Conservation (phyloP, 140 eudicot species). For the Oenanthe javanica region DNA sequence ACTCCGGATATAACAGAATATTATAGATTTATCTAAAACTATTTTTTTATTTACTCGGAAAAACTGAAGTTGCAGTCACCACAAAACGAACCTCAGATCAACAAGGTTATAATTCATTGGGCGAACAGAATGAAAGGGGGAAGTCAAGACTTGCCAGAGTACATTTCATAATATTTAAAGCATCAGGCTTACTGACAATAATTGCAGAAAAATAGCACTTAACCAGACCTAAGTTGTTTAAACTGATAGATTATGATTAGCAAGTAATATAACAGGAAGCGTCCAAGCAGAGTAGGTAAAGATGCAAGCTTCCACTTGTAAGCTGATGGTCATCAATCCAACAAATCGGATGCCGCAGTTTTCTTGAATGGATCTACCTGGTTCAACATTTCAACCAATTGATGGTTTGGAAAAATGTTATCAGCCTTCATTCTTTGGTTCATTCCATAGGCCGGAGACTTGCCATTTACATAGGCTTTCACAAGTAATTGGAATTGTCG, state of each 20-base stretch:
- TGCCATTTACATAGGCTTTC: constrained; percentile 55
- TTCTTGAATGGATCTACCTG: constrained; percentile 42
- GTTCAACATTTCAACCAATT: constrained; percentile 37
- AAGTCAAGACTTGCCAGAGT: no score
- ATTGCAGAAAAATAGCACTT: neutral
- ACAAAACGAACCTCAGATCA: neutral
- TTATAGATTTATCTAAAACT: neutral
- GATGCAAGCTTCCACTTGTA: neutral
- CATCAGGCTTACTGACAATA: neutral
- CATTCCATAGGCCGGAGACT: constrained; percentile 67
- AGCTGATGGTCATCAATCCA: constrained; percentile 35
- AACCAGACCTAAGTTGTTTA: neutral
- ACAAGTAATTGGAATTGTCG: constrained; percentile 42
- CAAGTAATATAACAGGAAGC: neutral
- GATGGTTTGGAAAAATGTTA: constrained; percentile 47
- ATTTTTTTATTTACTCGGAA: neutral
- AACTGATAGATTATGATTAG: neutral
- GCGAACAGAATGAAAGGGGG: neutral
- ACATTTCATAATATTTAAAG: no score
- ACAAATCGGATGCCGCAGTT: constrained; percentile 43
- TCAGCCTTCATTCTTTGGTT: constrained; percentile 71
- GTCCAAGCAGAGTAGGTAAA: neutral
- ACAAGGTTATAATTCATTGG: neutral
- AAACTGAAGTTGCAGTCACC: neutral
- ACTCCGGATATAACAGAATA: no score